Evolutionary conservation across 352 stramenopile genomes (phyloP), one percentile per base, ranked within the genome.

Genomic region (Phytopythium mirpurense): DNA sequence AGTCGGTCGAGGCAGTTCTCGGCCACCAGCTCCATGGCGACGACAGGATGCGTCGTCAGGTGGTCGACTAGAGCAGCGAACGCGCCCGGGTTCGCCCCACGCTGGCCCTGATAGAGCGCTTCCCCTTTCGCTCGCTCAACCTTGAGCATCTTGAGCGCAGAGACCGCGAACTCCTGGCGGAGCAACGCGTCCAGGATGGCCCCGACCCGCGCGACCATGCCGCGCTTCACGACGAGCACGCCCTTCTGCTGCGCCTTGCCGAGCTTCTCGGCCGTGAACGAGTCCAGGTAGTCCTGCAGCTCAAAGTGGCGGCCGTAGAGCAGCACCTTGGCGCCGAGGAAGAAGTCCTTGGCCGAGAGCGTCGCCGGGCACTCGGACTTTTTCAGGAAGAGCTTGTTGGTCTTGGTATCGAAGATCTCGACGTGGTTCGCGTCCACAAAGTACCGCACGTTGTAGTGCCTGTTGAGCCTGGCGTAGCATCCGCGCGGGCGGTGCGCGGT

Each of bases 401-500:
- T 89, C 63, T 93, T 94, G 27, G 79, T 69, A 59, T 96, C 86
- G 57, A 92, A 86, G 67, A 96, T 95, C 70, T 96, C 86, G 43
- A 93, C 69, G 47, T 92, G 72, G 67, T 92, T 65, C 45, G 70
- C 74, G 40, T 93, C 76, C 24, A 77, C 59, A 54, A 87, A 96
- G 66, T 93, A 95, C 29, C 81, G 78, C 44, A 92, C 67, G 51
- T 82, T 76, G 68, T 83, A 92, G 23, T 85, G 79, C 19, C 81
- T 77, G 59, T 90, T 78, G 1, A 92, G 66, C 70, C 81, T 92
- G 54, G 15, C 16, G 15, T 9, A n/a, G n/a, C n/a, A n/a, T 11
- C 23, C 15, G 5, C 18, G 18, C 36, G 15, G 18, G 9, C 16
- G 23, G 7, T 18, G 7, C 18, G 11, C 18, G 18, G 11, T 41